A percentile compares a stretch with the other conserved stretches of the same genome.
phyloP scores from a whole-genome alignment of 2,329 filamentous ascomycete species.

The Scytalidium sp. region DNA sequence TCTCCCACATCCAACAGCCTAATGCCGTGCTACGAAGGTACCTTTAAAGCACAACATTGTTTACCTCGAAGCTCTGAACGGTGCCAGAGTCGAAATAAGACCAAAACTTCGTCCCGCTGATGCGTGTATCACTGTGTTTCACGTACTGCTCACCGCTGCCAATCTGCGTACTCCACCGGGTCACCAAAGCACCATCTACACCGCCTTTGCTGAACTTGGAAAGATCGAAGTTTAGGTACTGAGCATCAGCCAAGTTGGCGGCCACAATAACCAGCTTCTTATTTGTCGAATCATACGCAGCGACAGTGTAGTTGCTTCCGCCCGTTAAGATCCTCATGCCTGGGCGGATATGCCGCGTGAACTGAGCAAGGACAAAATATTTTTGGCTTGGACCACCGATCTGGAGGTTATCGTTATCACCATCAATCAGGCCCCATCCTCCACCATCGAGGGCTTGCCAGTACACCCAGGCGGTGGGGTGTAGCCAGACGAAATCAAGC shows the following conservation, averaged over 20 bases:
- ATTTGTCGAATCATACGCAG: slow-evolving; percentile 33
- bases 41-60: background rate
- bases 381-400: slow-evolving; percentile 32
- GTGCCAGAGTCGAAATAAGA: slow-evolving; percentile 30
- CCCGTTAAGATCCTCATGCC: slow-evolving; percentile 38
- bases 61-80: slow-evolving; percentile 38
- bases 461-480: slow-evolving; percentile 41
- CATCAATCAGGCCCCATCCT: slow-evolving; percentile 40
- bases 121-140: slow-evolving; percentile 26
- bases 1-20: too few species aligned
- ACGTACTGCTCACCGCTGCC: slow-evolving; percentile 33
- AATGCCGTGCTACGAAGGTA: too few species aligned
- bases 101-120: slow-evolving; percentile 34
- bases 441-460: slow-evolving; percentile 39
- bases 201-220: slow-evolving; percentile 29
- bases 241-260: slow-evolving; percentile 35
- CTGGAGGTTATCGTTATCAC: slow-evolving; percentile 31
- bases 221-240: slow-evolving; percentile 38
- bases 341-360: slow-evolving; percentile 36
- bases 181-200: slow-evolving; percentile 28
- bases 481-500: slow-evolving; percentile 37
- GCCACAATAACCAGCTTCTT: slow-evolving; percentile 36
- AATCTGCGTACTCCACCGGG: slow-evolving; percentile 35
- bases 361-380: slow-evolving; percentile 41
- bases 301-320: slow-evolving; percentile 32